Evolutionary conservation across 768 basidiomycete species (phyloP), one percentile per base, ranked within the genome.

Genomic region (Termitomyces titanicus): DNA sequence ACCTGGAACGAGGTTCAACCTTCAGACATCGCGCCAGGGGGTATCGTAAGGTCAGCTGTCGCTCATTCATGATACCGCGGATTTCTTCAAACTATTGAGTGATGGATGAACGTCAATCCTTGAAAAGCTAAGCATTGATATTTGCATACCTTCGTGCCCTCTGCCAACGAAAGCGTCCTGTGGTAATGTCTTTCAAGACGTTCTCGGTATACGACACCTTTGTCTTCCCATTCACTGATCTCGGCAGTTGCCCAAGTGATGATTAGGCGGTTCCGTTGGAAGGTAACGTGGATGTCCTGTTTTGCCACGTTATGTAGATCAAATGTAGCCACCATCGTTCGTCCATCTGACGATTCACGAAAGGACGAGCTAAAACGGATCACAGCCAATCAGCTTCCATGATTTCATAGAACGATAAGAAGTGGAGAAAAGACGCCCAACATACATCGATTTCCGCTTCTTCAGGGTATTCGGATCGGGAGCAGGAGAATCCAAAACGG

Each of bases 221-320:
- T 77, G 57, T 89, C 86, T 59, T 81, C 78, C 71, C 76, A 79
- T 66, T 89, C 88, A 12, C 74, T 72, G 47, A 83, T 74, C 60
- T 80, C 83, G 53, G 81, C 74, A 10, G 74, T 79, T 55, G 79
- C 76, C 88, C 88, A 91, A 17, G 81, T 85, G 37, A 91, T 75
- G 35, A 86, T 74, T 10, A 91, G 71, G 43, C 80, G 72, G 59
- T 79, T 77, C 51, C 78, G 76, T 51, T 86, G 85, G 61, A 81
- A 90, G 64, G 83, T 88, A 63, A 91, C 84, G 60, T 90, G 88
- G 53, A 89, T 80, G 57, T 90, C 83, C 55, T 88, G 79, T 66
- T 89, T 90, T 63, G 75, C 76, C 40, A 90, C 80, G 27, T 86
- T 85, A 3, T 78, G 78, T 62, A 91, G 72, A 56, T 89, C 85